Conservation (phyloP, 176 grass and related monocot species). For the Phragmites australis region DNA sequence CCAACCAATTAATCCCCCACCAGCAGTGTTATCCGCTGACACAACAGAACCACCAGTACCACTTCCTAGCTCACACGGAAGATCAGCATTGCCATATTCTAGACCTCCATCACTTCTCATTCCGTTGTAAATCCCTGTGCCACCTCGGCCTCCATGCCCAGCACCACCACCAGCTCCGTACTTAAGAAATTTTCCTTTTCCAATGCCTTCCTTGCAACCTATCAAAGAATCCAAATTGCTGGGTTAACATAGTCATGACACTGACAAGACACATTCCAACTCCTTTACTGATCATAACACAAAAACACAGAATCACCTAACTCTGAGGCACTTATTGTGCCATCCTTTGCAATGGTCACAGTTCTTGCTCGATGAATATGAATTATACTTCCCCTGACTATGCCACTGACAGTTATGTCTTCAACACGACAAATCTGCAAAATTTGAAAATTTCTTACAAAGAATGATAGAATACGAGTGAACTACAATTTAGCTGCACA, state of each 20-base stretch:
- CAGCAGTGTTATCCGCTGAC: slow-evolving; percentile 59
- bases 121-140: slow-evolving; percentile 82
- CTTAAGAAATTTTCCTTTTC: slow-evolving; percentile 74
- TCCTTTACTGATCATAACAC: slow-evolving; percentile 26
- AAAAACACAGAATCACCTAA: slow-evolving; percentile 87
- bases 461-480: slow-evolving; percentile 18
- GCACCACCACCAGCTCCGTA: slow-evolving; percentile 90
- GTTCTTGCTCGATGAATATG: slow-evolving; percentile 99
- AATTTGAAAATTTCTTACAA: slow-evolving; percentile 8
- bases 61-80: slow-evolving; percentile 98
- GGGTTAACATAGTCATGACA: slow-evolving; percentile 34
- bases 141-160: slow-evolving; percentile 90
- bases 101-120: slow-evolving; percentile 66
- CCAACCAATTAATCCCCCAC: slow-evolving; percentile 94
- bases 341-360: slow-evolving; percentile 63
- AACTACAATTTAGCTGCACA: background rate
- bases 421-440: slow-evolving; percentile 96
- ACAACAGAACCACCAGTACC: slow-evolving; percentile 73
- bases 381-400: slow-evolving; percentile 86
- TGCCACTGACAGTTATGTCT: slow-evolving; percentile 78
- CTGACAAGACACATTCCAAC: slow-evolving; percentile 21
- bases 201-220: slow-evolving; percentile 98
- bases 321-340: slow-evolving; percentile 93
- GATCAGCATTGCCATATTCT: slow-evolving; percentile 79
- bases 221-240: slow-evolving; percentile 22